These are phyloP conservation scores for Candida sanyiensis DNA, from an alignment of 805 yeast species.

Conservation along the genomic window DNA sequence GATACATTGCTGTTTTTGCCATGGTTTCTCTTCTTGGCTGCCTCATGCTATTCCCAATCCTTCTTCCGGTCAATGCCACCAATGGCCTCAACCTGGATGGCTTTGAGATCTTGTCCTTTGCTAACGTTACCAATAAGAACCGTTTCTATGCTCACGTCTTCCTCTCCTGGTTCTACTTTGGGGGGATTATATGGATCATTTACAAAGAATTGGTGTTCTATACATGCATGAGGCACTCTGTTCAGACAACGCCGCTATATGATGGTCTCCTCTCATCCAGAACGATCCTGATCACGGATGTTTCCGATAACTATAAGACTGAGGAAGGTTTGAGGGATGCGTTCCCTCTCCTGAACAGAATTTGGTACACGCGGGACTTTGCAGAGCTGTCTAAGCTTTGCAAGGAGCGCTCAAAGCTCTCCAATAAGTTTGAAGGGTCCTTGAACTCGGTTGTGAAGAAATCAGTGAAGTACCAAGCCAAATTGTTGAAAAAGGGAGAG, in stretches of 20 bases:
- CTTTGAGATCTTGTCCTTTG: conserved; percentile 57
- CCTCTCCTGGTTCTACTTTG: conserved; percentile 69
- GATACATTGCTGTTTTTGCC: conserved; percentile 55
- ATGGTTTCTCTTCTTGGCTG: conserved; percentile 48
- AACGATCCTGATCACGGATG: conserved; percentile 66
- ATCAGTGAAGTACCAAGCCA: conserved; percentile 50
- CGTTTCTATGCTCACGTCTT: conserved; percentile 71
- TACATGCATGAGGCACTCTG: conserved; percentile 63
- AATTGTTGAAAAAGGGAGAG: conserved; percentile 52
- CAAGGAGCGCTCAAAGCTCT: conserved; percentile 58
- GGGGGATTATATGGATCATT: conserved; percentile 55
- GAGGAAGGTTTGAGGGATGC: conserved; percentile 48
- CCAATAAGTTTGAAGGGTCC: conserved; percentile 59
- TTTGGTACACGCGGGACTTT: conserved; percentile 63
- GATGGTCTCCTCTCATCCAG: conserved; percentile 65
- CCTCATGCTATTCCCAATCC: conserved; percentile 56
- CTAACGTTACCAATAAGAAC: conserved; percentile 58
- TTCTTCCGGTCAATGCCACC: conserved; percentile 71
- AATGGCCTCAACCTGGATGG: conserved; percentile 53
- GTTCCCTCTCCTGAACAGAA: conserved; percentile 56
- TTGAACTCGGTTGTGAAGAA: conserved; percentile 54
- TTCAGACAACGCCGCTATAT: conserved; percentile 68
- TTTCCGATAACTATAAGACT: conserved; percentile 39
- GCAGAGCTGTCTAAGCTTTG: conserved; percentile 48
- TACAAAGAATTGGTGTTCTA: conserved; percentile 73